Base-by-base conservation (phyloP, 2,329 filamentous ascomycete genomes). In the Pseudopyricularia cyperi region DNA sequence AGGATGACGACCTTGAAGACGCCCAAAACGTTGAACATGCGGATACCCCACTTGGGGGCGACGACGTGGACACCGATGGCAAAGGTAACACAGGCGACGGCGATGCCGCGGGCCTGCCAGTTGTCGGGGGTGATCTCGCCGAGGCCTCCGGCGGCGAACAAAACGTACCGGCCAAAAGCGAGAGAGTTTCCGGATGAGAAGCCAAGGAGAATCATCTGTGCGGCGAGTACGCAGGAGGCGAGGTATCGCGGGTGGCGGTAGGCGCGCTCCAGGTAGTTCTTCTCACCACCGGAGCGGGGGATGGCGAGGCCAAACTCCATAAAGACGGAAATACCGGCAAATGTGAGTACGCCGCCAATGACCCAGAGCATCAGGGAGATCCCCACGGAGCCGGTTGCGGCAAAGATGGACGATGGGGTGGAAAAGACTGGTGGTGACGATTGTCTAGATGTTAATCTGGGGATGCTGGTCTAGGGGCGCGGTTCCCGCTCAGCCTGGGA, bases 181-280 rank as follows among this genome's bases (percentile, higher is more conserved):
- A 81, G 68, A 0, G 75, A 69, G 60, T 82, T 82, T 0, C 72
- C 76, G 0, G 77, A 74, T 0, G 79, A 80, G 60, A 81, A 82
- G 0, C 78, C 79, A 1, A 83, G 71, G 1, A 82, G 66, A 46
- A 82, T 69, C 74, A 81, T 80, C 61, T 82, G 78, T 1, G 77
- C 67, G 3, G 78, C 77, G 33, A 83, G 68, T 2, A 83, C 71
- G 55, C 76, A 79, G 0, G 77, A 80, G 1, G 78, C 73, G 1
- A 83, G 63, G 61, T 80, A 80, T 53, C 71, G 74, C 0, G 80
- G 80, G 22, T 68, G 72, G 2, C 71, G 71, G 64, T 81, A 83
- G 15, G 79, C 75, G n/a, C 75, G 70, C 59, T 83, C 80, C 48
- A 83, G 74, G 59, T 83, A 83, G 61, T 82, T 80, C 69, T 83